Evolutionary conservation across 2,329 filamentous ascomycete species (phyloP).

Genomic region (Ophiosphaerella herpotricha): DNA sequence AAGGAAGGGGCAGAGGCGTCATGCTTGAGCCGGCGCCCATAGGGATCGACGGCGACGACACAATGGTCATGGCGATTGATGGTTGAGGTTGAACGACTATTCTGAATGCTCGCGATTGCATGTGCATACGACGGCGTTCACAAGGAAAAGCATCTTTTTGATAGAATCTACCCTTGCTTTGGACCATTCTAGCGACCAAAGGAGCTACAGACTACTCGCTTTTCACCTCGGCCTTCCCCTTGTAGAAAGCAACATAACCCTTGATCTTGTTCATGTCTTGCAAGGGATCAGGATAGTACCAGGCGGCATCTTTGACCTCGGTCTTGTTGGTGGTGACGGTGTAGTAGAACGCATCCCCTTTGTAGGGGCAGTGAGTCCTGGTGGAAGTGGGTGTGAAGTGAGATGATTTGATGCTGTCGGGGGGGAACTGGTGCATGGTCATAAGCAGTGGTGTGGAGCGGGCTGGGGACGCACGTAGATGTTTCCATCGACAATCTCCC

Average conservation of each 20-base stretch:
- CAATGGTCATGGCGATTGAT: conserved; percentile 69
- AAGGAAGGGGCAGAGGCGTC: conserved; percentile 83
- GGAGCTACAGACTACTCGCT: not conserved
- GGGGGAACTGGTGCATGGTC: conserved; percentile 34
- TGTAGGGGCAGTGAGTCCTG: conserved; percentile 61
- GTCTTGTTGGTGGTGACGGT: conserved; percentile 56
- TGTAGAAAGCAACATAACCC: conserved; percentile 63
- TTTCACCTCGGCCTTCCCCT: conserved; percentile 41
- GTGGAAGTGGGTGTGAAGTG: conserved; percentile 53
- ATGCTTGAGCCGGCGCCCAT: conserved; percentile 63
- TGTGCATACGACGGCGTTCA: conserved; percentile 3
- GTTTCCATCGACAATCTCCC: conserved; percentile 63
- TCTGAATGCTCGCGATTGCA: not conserved
- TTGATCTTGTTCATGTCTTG: conserved; percentile 57
- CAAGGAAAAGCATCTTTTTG: not conserved
- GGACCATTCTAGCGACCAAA: too few species aligned
- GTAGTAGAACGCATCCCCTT: conserved; percentile 63
- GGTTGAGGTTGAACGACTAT: conserved; percentile 8
- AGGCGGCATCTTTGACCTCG: conserved; percentile 59
- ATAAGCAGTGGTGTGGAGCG: not conserved
- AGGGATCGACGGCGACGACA: conserved; percentile 80
- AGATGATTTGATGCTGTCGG: conserved; percentile 51
- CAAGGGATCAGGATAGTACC: conserved; percentile 62
- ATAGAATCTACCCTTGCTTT: not conserved
- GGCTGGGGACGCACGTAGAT: conserved; percentile 52